Evolutionary conservation across 805 yeast species (phyloP), one percentile per base, ranked within the genome.

Genomic region (Yueomyces sp.): DNA sequence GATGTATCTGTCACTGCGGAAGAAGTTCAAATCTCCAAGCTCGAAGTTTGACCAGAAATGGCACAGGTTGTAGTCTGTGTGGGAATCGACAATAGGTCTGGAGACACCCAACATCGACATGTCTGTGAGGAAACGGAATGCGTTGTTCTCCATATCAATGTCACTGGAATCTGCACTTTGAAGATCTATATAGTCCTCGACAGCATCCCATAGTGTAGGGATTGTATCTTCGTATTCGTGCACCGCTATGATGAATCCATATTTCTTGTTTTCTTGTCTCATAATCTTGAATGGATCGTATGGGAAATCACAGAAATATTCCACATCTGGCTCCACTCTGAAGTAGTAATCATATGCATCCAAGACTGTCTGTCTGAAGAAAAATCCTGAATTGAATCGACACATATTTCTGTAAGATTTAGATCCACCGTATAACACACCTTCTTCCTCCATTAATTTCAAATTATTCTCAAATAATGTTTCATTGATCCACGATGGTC

Each of bases 261-360:
- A 92, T 46, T 75, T 79, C 64, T 87, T 88, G 47, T 74, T 67
- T 52, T 82, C 76, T 45, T 77, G 79, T 51, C 85, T 72, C 82
- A 92, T 73, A 49, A 80, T 73, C 54, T 75, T 73, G 67, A 92
- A 92, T 11, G 96, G 88, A 60, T 92, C 98, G 66, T 80, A 80
- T 3, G 63, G 61, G 54, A 84, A 77, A 64, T 92, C 96, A 64
- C 97, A 92, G 61, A 69, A 83, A 60, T 85, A 83, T 55, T 84
- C 79, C 40, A 88, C 87, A 49, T 79, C 86, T 0, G 98, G 98
- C 60, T 90, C 98, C 11, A 90, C 95, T 50, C 98, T 73, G 77
- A 95, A 88, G 65, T 90, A 90, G 71, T 81, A 92, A 48, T 86
- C 90, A 65, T 85, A 92, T 32, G 79, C 69, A 40, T 67, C 61